Evolutionary conservation across 2,329 filamentous ascomycete genomes (phyloP), one percentile per base, ranked within the genome.

Genomic region (Neofusicoccum sp.): DNA sequence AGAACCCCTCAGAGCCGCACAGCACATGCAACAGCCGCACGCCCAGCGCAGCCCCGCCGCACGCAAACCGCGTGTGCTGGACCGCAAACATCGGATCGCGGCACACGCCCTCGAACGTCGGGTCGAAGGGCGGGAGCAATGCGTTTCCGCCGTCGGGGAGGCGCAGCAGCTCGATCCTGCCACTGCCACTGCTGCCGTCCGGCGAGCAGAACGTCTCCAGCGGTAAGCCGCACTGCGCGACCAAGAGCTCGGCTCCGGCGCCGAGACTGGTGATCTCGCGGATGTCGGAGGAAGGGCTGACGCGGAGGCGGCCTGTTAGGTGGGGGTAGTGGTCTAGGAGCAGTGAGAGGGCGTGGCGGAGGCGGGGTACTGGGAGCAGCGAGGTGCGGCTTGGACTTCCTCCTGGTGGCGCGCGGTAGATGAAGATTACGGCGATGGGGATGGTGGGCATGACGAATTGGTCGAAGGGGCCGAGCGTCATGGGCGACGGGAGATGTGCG

Each of bases 21-120:
- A 61, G 12, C 3, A 29, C 36, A 37, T 61, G 58, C 12, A 14
- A 28, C 1, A 37, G 8, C 12, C 45, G 47, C 28, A 61, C 4
- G 3, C 58, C 58, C 5, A 61, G 43, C 12, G 45, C 36, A 3
- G 36, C 36, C 12, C 29, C 16, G 34, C 58, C 58, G 28, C 58
- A 61, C 3, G 58, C 58, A n/a, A 61, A 61, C 2, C 44, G 33
- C 1, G 58, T 61, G 58, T 61, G 58, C 29, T 61, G 44, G 11
- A 61, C 14, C 12, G 58, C 33, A 1, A 61, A 28, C 12, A 50
- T 16, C 34, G 58, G 45, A n/a, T 61, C 37, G 22, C 45, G 28
- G 36, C 47, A 50, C 3, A 61, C 44, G 37, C 12, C 47, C 4
- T 52, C 45, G 22, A 52, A 3, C 0, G 58, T 22, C 3, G 37